These are phyloP conservation scores for Botryococcus braunii DNA, from an alignment of 163 green algal genomes.

Conservation along the genomic window DNA sequence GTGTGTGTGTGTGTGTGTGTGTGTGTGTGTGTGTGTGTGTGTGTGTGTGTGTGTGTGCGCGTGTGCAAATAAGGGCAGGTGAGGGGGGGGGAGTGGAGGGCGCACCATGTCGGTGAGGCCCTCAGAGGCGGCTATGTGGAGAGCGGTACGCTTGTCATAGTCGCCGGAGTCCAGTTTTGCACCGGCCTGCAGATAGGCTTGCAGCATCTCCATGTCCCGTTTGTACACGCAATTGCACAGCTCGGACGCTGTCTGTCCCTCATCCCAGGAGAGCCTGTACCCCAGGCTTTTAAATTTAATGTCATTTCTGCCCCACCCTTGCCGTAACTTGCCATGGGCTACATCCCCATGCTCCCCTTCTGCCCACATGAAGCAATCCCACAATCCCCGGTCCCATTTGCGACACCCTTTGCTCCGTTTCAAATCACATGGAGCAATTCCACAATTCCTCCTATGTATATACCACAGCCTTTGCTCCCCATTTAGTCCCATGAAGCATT, in stretches of 20 bases:
- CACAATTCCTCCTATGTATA: no score
- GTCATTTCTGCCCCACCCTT: no score
- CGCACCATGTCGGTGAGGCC: constrained; percentile 33
- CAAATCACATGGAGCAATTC: no score
- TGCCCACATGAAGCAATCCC: no score
- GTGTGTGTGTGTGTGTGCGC: background rate
- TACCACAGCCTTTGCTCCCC: no score
- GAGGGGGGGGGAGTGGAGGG: no score
- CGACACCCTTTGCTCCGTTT: no score
- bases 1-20: background rate
- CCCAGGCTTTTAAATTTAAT: no score
- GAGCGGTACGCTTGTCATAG: constrained; percentile 42
- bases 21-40: background rate
- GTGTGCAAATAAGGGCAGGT: background rate
- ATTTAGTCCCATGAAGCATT: no score
- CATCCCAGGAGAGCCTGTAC: constrained; percentile 5
- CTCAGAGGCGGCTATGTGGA: constrained; percentile 46
- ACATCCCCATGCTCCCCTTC: no score
- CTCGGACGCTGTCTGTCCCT: constrained; percentile 1
- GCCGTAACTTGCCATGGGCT: no score
- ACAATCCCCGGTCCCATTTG: no score
- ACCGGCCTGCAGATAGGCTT: constrained; percentile 30
- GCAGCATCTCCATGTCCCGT: constrained; percentile 32
- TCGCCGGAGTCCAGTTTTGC: constrained; percentile 29
- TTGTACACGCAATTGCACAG: constrained; percentile 5